Percentiles rank a stretch among this genome's conserved stretches.
Conservation (phyloP, 345 rosid genomes). For the Lenwebbia sp. region DNA sequence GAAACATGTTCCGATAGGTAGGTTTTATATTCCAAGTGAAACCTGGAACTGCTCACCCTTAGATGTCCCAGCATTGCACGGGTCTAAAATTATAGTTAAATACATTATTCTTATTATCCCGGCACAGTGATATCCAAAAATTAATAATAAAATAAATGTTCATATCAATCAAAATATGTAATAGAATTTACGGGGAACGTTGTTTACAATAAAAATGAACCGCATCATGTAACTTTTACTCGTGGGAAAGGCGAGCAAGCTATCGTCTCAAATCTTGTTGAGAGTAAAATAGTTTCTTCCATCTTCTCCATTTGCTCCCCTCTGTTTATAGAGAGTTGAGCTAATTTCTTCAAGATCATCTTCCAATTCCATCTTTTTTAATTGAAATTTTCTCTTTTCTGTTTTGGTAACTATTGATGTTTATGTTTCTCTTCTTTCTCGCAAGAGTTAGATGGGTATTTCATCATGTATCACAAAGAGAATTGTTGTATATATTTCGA, state of each 20-base stretch:
- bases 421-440: background rate
- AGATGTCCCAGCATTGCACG: no score
- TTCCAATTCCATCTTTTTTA: background rate
- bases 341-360: background rate
- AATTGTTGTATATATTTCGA: no score
- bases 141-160: background rate
- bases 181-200: rapidly evolving
- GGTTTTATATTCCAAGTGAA: no score
- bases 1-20: no score
- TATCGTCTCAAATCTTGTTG: background rate
- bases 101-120: background rate
- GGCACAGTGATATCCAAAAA: background rate
- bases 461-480: no score
- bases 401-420: background rate
- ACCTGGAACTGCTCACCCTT: no score
- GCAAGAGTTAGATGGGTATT: no score
- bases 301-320: background rate
- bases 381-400: background rate
- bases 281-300: background rate
- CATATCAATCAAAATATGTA: rapidly evolving
- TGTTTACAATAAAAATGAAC: background rate
- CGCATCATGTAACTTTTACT: background rate
- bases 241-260: background rate
- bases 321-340: background rate
- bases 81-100: background rate